Evolutionary conservation across 2,329 filamentous ascomycete species (phyloP).

Genomic region (Neonectria sp.): DNA sequence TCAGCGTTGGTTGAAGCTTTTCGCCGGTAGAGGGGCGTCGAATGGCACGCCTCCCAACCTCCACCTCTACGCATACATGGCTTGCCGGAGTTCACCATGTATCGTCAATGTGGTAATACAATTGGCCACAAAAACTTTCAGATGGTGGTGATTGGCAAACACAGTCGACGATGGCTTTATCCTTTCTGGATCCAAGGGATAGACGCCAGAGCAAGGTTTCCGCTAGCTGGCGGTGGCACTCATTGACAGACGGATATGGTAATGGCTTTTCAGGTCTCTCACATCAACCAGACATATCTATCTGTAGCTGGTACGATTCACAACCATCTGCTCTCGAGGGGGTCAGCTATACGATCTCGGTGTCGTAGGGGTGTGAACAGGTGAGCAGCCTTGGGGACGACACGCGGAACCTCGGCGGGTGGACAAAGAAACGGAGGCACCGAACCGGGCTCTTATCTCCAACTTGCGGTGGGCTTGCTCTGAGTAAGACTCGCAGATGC

Average conservation of each 20-base stretch:
- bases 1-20: not conserved
- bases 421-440: not conserved
- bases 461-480: not conserved
- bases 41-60: not conserved
- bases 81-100: not conserved
- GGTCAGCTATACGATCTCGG: not conserved
- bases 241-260: not conserved
- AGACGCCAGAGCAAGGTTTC: conserved; percentile 10
- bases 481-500: not conserved
- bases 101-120: not conserved
- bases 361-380: not conserved
- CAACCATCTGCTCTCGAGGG: not conserved
- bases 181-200: not conserved
- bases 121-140: too few species aligned
- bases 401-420: not conserved
- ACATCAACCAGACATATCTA: not conserved
- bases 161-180: conserved; percentile 9
- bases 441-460: not conserved
- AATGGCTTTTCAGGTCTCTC: not conserved
- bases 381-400: not conserved
- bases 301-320: not conserved
- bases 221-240: not conserved
- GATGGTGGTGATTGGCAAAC: not conserved
- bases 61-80: not conserved
- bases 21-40: not conserved